These are phyloP conservation scores for Taphrina confusa DNA, from an alignment of 1,139 yeast genomes.

Conservation along the genomic window DNA sequence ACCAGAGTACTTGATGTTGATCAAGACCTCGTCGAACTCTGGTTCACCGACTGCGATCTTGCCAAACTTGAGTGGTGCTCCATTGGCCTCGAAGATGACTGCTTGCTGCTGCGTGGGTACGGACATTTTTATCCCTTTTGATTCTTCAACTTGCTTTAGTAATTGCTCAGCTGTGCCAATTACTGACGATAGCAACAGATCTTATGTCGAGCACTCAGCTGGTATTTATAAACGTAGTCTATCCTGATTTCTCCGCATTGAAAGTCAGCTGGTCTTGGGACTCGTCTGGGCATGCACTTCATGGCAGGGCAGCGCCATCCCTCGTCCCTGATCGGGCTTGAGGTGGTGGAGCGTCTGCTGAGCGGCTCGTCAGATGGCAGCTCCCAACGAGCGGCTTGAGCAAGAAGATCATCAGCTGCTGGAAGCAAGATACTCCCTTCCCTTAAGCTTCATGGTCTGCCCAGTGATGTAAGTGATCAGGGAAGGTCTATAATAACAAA, in stretches of 20 bases:
- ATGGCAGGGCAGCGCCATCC: slow-evolving; percentile 3
- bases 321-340: slow-evolving; percentile 2
- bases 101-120: slow-evolving; percentile 23
- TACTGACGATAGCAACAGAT: too few species aligned
- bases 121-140: not conserved
- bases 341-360: not conserved
- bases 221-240: too few species aligned
- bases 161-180: too few species aligned
- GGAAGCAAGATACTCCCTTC: too few species aligned
- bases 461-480: too few species aligned
- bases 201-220: too few species aligned
- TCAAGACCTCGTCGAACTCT: slow-evolving; percentile 59
- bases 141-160: not conserved
- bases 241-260: slow-evolving; percentile 12
- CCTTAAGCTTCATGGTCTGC: too few species aligned
- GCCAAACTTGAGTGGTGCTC: slow-evolving; percentile 21
- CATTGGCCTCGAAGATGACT: slow-evolving; percentile 25
- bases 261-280: slow-evolving; percentile 19
- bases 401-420: too few species aligned
- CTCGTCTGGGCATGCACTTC: slow-evolving; percentile 9
- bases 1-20: slow-evolving; percentile 66
- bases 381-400: too few species aligned
- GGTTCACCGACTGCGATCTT: slow-evolving; percentile 68
- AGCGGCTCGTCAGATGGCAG: too few species aligned
- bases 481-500: too few species aligned